A percentile compares a stretch with the other conserved stretches of the same genome.
phyloP scores from a whole-genome alignment of 2,329 filamentous ascomycete genomes.

The Colletotrichum caudatum region DNA sequence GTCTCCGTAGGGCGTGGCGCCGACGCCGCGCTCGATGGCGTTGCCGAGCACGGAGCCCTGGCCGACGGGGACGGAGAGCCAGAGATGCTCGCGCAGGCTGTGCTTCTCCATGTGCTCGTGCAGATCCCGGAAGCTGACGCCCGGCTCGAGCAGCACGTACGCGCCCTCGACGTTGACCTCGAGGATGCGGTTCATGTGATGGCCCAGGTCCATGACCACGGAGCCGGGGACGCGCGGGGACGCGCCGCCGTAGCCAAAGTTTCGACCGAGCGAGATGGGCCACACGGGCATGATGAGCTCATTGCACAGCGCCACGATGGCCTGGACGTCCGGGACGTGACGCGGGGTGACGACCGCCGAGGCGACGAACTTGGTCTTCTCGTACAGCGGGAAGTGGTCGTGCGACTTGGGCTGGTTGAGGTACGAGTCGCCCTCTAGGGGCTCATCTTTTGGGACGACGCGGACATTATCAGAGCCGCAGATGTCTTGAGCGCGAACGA shows the following conservation, averaged over 20 bases:
- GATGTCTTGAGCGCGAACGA: constrained; percentile 40
- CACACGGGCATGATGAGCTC: constrained; percentile 51
- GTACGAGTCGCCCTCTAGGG: constrained; percentile 41
- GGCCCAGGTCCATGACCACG: constrained; percentile 57
- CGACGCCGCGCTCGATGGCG: constrained; percentile 58
- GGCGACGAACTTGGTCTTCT: constrained; percentile 57
- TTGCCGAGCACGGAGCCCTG: constrained; percentile 62
- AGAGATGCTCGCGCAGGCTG: constrained; percentile 53
- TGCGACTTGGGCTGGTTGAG: constrained; percentile 47
- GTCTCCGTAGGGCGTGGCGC: constrained; percentile 60
- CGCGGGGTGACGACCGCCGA: constrained; percentile 52
- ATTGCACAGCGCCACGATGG: constrained; percentile 52
- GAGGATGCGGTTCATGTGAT: constrained; percentile 55
- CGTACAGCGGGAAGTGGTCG: constrained; percentile 54
- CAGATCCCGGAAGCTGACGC: constrained; percentile 55
- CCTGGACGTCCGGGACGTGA: constrained; percentile 59
- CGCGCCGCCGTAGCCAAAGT: constrained; percentile 58
- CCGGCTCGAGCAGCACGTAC: constrained; percentile 58
- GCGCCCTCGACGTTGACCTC: constrained; percentile 54
- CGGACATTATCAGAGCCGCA: constrained; percentile 46
- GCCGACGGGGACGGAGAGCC: constrained; percentile 58
- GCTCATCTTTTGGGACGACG: constrained; percentile 33
- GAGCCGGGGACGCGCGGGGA: constrained; percentile 58
- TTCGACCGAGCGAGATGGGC: constrained; percentile 54
- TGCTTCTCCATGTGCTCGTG: constrained; percentile 51